phyloP scores from a whole-genome alignment of 2,329 filamentous ascomycete species.

The Pseudogymnoascus sp. region DNA sequence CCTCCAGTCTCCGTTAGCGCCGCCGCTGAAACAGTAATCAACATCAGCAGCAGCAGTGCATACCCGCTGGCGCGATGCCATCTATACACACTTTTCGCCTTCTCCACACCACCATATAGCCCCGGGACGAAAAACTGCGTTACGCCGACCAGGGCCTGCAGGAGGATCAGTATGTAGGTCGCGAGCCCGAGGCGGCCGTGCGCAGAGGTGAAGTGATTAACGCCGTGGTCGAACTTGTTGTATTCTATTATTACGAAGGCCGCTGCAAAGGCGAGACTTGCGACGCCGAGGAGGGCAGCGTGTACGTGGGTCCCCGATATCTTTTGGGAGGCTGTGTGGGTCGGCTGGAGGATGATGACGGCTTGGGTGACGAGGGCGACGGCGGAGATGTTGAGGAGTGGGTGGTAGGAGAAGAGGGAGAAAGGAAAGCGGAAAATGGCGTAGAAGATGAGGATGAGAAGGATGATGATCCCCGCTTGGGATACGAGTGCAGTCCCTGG shows the following conservation, averaged over 20 bases:
- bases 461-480: constrained; percentile 69
- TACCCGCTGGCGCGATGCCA: constrained; percentile 81
- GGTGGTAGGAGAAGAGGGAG: constrained; percentile 83
- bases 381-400: constrained; percentile 61
- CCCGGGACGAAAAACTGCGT: constrained; percentile 71
- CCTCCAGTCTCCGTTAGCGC: constrained; percentile 69
- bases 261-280: constrained; percentile 44
- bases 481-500: constrained; percentile 74
- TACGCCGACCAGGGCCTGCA: constrained; percentile 73
- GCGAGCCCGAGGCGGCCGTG: constrained; percentile 79
- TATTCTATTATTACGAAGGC: constrained; percentile 68
- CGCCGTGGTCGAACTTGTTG: constrained; percentile 68
- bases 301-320: constrained; percentile 53
- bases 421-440: constrained; percentile 61
- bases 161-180: constrained; percentile 60
- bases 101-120: constrained; percentile 70
- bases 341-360: constrained; percentile 81
- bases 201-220: constrained; percentile 67
- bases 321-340: constrained; percentile 70
- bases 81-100: constrained; percentile 80
- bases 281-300: constrained; percentile 56
- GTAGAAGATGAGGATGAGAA: constrained; percentile 70
- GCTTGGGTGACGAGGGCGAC: constrained; percentile 71
- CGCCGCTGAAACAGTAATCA: constrained; percentile 68
- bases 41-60: constrained; percentile 57